Conservation (phyloP, 2,329 filamentous ascomycete species). For the Lachnellula cervina region DNA sequence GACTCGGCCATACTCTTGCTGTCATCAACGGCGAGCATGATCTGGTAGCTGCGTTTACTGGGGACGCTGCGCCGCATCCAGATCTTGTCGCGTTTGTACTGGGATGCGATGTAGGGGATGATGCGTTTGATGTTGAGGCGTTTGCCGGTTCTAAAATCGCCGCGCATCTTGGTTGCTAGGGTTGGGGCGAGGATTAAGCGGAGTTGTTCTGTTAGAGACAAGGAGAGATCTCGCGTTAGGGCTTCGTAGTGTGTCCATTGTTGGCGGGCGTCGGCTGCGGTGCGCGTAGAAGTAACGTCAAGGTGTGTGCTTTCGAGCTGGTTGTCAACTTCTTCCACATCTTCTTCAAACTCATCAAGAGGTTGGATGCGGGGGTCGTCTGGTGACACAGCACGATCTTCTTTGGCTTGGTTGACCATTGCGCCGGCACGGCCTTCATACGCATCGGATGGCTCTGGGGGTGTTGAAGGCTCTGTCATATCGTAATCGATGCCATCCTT, state of each 20-base stretch:
- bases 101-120: constrained; percentile 97
- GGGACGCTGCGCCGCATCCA: constrained; percentile 95
- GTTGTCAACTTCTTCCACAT: constrained; percentile 37
- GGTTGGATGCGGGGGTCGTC: constrained; percentile 44
- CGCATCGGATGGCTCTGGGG: constrained; percentile 39
- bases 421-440: constrained; percentile 57
- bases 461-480: constrained; percentile 37
- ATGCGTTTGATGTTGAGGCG: constrained; percentile 99
- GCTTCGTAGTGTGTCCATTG: constrained; percentile 84
- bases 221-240: constrained; percentile 77
- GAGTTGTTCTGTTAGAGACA: constrained; percentile 88
- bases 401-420: constrained; percentile 43
- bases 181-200: constrained; percentile 93
- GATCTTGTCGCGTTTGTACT: constrained; percentile 99
- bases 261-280: constrained; percentile 56
- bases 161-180: constrained; percentile 90
- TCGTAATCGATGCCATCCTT: constrained; percentile 42
- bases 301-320: constrained; percentile 73
- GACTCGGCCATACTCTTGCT: constrained; percentile 87
- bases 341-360: constrained; percentile 33
- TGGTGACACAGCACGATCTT: constrained; percentile 43
- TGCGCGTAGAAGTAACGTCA: constrained; percentile 28
- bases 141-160: constrained; percentile 95
- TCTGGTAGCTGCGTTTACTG: constrained; percentile 92
- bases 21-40: constrained; percentile 95